A percentile compares a stretch with the other conserved stretches of the same genome.
Conservation (phyloP, 2,329 filamentous ascomycete species). For the Diplocarpon mali region DNA sequence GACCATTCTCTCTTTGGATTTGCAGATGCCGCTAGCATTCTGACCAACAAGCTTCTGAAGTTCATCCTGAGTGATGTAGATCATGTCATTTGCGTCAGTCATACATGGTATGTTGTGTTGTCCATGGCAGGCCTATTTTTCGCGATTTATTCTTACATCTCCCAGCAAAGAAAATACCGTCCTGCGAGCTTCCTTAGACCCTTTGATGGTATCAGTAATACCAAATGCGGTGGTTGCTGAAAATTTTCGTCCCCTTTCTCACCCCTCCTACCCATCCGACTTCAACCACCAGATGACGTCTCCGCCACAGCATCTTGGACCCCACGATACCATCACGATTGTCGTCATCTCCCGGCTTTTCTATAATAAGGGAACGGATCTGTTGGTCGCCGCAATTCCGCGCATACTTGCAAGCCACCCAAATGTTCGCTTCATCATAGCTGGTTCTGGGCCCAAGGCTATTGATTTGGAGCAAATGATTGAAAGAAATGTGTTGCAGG, state of each 20-base stretch:
- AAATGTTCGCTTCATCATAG: constrained; percentile 94
- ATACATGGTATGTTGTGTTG: constrained; percentile 62
- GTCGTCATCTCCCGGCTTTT: constrained; percentile 95
- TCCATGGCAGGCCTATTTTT: neutral
- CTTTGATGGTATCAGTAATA: constrained; percentile 94
- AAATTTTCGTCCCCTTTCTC: constrained; percentile 71
- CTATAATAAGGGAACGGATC: constrained; percentile 96
- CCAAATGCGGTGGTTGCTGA: constrained; percentile 96
- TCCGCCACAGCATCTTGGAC: constrained; percentile 57
- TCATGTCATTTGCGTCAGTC: constrained; percentile 95
- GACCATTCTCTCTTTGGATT: constrained; percentile 97
- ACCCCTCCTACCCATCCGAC: constrained; percentile 34
- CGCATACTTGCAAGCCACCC: constrained; percentile 81
- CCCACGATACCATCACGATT: constrained; percentile 83
- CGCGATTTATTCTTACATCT: constrained; percentile 15
- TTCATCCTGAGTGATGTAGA: constrained; percentile 95
- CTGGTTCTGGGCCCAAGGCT: constrained; percentile 87
- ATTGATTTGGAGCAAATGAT: constrained; percentile 98
- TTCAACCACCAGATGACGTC: constrained; percentile 29
- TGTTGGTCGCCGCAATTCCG: constrained; percentile 92
- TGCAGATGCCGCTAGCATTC: constrained; percentile 86
- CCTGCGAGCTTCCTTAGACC: constrained; percentile 84
- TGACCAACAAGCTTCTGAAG: constrained; percentile 95
- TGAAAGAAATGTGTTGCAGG: constrained; percentile 86
- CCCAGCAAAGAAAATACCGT: constrained; percentile 94